phyloP scores from a whole-genome alignment of 371 early-diverging fungal genomes.

The Nosema granulosis region DNA sequence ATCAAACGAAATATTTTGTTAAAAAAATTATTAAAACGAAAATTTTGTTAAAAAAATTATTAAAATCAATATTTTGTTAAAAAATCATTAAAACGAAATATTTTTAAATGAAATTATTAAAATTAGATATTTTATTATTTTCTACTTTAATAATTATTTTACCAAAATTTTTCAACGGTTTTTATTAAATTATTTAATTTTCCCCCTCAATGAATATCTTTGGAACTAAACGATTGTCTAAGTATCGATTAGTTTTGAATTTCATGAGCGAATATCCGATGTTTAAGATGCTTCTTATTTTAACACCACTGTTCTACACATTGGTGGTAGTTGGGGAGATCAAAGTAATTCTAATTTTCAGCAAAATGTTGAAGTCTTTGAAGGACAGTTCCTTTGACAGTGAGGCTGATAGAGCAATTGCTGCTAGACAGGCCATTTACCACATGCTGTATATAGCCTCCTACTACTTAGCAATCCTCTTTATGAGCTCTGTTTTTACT shows the following conservation, averaged over 20 bases:
- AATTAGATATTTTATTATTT: too few relatives aligned
- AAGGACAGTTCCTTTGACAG: neutral
- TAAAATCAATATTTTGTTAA: too few relatives aligned
- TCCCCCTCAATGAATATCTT: neutral
- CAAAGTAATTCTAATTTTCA: neutral
- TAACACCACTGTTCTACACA: neutral
- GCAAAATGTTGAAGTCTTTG: neutral
- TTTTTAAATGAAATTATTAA: too few relatives aligned
- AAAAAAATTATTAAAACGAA: too few relatives aligned
- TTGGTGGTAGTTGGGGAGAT: neutral
- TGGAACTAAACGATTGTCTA: neutral
- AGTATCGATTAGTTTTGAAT: neutral
- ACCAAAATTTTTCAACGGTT: too few relatives aligned
- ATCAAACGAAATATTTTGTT: too few relatives aligned
- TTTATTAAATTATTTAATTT: too few relatives aligned
- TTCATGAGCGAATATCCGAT: neutral
- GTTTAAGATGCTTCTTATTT: neutral
- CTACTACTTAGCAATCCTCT: neutral
- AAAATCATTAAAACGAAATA: too few relatives aligned
- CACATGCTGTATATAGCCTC: neutral
- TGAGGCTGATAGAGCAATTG: neutral
- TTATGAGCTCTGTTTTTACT: neutral
- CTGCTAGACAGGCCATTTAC: neutral
- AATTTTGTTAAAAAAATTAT: too few relatives aligned
- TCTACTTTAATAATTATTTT: too few relatives aligned